Evolutionary conservation across 2,329 filamentous ascomycete genomes (phyloP).

Genomic region (Aspergillus alliaceus): DNA sequence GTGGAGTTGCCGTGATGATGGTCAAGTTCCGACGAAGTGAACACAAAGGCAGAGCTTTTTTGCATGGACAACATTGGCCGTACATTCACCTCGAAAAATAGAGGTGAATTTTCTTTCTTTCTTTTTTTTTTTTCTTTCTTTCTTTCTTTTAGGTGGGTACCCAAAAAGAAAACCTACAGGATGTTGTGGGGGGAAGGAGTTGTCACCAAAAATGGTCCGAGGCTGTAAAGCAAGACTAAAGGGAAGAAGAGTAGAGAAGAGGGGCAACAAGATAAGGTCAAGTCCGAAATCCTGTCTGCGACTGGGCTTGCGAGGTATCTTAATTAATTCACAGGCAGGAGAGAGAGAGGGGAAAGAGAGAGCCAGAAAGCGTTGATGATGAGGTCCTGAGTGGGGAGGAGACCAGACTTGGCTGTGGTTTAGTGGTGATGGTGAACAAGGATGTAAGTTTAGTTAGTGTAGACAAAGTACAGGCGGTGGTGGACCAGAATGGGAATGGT

Average conservation of each 20-base stretch:
- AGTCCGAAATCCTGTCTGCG: not conserved
- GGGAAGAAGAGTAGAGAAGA: not conserved
- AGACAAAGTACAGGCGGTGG: not conserved
- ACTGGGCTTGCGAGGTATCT: not conserved
- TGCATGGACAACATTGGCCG: slow-evolving; percentile 44
- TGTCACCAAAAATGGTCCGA: not conserved
- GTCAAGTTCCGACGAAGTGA: slow-evolving; percentile 23
- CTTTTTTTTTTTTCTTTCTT: not conserved
- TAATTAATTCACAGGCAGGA: not conserved
- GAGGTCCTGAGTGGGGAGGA: slow-evolving; percentile 9
- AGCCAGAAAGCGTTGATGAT: not conserved
- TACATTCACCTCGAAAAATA: slow-evolving; percentile 5
- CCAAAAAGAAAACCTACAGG: no score
- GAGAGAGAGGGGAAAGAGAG: not conserved
- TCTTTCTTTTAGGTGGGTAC: not conserved
- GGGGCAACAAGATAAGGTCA: slow-evolving; percentile 1
- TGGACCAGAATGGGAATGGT: not conserved
- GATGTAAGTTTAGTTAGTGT: not conserved
- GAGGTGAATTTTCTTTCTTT: not conserved
- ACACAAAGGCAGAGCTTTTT: slow-evolving; percentile 29
- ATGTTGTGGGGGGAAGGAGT: not conserved
- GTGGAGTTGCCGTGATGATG: slow-evolving; percentile 21
- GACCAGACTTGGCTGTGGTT: slow-evolving; percentile 11
- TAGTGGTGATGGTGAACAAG: slow-evolving; percentile 5
- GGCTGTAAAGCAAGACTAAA: not conserved